Evolutionary conservation across 352 stramenopile genomes (phyloP).

Genomic region (Globisporangium barbulae): DNA sequence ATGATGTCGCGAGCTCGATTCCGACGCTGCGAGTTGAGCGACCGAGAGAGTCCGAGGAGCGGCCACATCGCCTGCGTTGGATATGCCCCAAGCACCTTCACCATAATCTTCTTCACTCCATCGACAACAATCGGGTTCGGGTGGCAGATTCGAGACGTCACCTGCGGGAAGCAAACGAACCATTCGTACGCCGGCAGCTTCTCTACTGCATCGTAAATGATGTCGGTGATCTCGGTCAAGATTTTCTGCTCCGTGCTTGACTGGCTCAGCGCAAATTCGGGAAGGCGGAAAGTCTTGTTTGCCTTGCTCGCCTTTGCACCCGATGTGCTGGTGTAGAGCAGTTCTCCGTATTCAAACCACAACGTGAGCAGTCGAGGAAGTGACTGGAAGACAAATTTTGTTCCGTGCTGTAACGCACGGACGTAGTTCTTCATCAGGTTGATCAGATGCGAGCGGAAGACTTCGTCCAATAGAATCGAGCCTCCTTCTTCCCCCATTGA

Average conservation of each 20-base stretch:
- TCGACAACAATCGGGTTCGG: constrained; percentile 83
- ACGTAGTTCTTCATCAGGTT: constrained; percentile 95
- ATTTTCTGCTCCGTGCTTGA: constrained; percentile 57
- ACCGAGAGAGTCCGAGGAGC: constrained; percentile 93
- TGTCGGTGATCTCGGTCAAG: constrained; percentile 56
- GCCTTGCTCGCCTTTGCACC: constrained; percentile 33
- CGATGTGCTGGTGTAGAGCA: constrained; percentile 37
- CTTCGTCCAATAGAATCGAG: constrained; percentile 41
- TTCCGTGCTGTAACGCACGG: constrained; percentile 65
- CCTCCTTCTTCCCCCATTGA: constrained; percentile 40
- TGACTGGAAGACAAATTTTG: constrained; percentile 98
- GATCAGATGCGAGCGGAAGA: constrained; percentile 75
- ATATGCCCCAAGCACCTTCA: constrained; percentile 91
- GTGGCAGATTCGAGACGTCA: constrained; percentile 95
- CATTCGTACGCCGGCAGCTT: constrained; percentile 90
- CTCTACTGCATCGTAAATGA: constrained; percentile 56
- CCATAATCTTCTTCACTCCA: constrained; percentile 92
- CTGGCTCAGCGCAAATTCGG: constrained; percentile 56
- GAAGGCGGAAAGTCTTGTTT: constrained; percentile 61
- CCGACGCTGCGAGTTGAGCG: constrained; percentile 74
- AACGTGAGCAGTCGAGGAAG: constrained; percentile 96
- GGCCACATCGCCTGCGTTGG: constrained; percentile 97
- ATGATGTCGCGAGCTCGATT: constrained; percentile 69
- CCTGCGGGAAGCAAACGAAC: constrained; percentile 97
- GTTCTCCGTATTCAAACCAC: constrained; percentile 96